Percentiles rank a stretch among this genome's conserved stretches.
Conservation (phyloP, 23 red algal genomes). For the Gracilaria caudata region DNA sequence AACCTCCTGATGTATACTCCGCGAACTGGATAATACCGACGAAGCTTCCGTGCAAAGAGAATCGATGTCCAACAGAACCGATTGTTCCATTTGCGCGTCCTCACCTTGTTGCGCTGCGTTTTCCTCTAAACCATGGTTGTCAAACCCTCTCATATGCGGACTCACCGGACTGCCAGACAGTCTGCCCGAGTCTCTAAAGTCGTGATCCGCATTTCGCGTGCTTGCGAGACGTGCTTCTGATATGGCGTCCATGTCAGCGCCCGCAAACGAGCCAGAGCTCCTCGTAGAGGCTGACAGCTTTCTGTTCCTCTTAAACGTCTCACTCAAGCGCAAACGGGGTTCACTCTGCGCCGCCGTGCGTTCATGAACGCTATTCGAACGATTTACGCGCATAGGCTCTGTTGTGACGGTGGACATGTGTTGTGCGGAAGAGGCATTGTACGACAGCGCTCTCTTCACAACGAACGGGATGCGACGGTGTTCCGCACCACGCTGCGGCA, state of each 20-base stretch:
- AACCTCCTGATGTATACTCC: conserved; percentile 1
- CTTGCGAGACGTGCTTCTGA: neutral
- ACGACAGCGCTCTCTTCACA: conserved; percentile 58
- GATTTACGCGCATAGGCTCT: neutral
- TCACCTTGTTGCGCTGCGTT: neutral
- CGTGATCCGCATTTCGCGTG: neutral
- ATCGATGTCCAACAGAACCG: conserved; percentile 50
- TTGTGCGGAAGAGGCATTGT: conserved; percentile 14
- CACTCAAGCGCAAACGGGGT: conserved; percentile 4
- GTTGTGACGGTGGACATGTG: neutral
- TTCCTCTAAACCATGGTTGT: neutral
- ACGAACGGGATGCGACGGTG: conserved; percentile 28
- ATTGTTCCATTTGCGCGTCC: conserved; percentile 12
- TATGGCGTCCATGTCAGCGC: neutral
- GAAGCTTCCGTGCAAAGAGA: conserved; percentile 57
- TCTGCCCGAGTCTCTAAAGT: conserved; percentile 10
- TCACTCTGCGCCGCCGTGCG: conserved; percentile 22
- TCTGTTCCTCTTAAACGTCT: conserved; percentile 13
- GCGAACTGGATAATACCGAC: conserved; percentile 41
- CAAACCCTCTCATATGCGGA: neutral
- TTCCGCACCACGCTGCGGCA: conserved; percentile 16
- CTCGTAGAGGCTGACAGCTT: neutral
- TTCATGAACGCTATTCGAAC: conserved; percentile 18
- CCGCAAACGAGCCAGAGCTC: conserved; percentile 7
- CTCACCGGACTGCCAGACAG: conserved; percentile 10